Evolutionary conservation across 768 basidiomycete species (phyloP), one percentile per base, ranked within the genome.

Genomic region (Termitomyces sp.): DNA sequence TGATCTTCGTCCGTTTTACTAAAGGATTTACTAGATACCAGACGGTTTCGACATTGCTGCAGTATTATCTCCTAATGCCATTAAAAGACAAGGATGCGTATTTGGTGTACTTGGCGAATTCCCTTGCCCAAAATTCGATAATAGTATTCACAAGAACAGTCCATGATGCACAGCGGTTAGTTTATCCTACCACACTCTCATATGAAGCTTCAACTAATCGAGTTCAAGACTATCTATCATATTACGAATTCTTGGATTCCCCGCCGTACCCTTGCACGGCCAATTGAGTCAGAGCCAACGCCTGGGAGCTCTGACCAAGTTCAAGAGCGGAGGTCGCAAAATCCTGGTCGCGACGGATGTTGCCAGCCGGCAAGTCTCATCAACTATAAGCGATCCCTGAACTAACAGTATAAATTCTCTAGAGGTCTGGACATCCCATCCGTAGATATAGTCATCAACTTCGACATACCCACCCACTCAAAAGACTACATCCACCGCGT

Each of bases 401-500:
- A 15, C 48, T 63, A 33, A 50, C 36, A 45, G 9, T 18, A 57
- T 35, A 24, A 35, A 18, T 44, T 61, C 32, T 54, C 12, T 67
- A 92, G 94, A 67, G 96, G 96, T 69, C 80, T 99, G 48, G 96
- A 99, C 75, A 95, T 99, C 61, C 95, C 96, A 12, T 85, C 90
- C 32, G 97, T 99, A 42, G 97, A 99, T 70, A 79, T 96, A 39
- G 96, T 99, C 60, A 92, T 99, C 75, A 99, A 99, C 76, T 99
- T 93, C 73, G 96, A 97, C 73, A 90, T 98, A 64, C 97, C 97
- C 1, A 93, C 93, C 1, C 93, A 98, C 72, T 98, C 96, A 16
- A 98, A 99, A 78, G 97, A 98, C 73, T 99, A 99, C 75, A 97
- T 99, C 54, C 97, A 99, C 72, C 88, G 97, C 48, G 97, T 99